Base-by-base conservation (phyloP, 495 filamentous ascomycete genomes). In the Penicillium argentinense region DNA sequence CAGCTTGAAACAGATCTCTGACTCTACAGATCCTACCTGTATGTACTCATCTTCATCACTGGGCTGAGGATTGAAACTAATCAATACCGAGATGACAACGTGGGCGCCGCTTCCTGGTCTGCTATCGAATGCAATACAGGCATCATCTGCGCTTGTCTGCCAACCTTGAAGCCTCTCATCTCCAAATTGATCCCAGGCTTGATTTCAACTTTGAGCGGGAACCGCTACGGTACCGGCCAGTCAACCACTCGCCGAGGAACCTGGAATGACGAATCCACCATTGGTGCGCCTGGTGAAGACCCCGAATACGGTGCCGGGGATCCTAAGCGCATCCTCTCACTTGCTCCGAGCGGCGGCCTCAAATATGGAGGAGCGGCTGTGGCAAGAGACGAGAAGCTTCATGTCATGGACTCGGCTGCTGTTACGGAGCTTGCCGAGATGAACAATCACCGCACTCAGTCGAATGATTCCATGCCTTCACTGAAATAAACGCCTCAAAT, bases 111-210 rank as follows among this genome's bases (percentile, higher is more conserved):
- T 0, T 76, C 74, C 45, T 97, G 90, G 90, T 91, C 87, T 23
- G 85, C 86, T n/a, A 77, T 97, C 43, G 91, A 96, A 71, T 89
- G 93, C 65, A 91, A 95, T 60, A 75, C 73, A 0, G 82, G 88
- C n/a, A 93, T 96, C 54, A 85, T 91, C 50, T 92, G 88, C 56
- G 90, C 86, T 41, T 96, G 89, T 56, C 81, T 95, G 12, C 91
- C 91, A 8, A 92, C 86, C 1, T 69, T 96, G 22, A 95, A 93
- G 51, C 91, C 91, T 4, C 73, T 96, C 11, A 73, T 89, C 45
- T 64, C 69, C n/a, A 61, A 53, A 2, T 19, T 73, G 27, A 40
- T 69, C 9, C 69, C 68, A 0, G 58, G 61, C 21, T 46, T 73
- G 8, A 47, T 70, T 8, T 62, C 66, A 4, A 61, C 63, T 3